Conservation (phyloP, 2,329 filamentous ascomycete species). For the Xenoacremonium recifei region DNA sequence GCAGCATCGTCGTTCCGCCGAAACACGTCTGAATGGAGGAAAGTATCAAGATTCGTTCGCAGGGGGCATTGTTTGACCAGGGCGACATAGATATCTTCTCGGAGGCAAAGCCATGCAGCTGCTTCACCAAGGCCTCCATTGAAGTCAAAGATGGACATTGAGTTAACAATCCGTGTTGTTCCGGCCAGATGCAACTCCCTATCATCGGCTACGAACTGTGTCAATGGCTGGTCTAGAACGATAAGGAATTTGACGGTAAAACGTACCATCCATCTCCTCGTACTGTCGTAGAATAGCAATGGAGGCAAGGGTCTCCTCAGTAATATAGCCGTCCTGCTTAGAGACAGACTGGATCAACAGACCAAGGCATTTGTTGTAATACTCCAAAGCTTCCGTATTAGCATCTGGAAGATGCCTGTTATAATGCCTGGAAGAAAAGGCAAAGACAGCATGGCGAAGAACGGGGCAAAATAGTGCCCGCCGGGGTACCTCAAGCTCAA, state of each 20-base stretch:
- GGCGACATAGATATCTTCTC: slow-evolving; percentile 17
- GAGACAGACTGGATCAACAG: slow-evolving; percentile 13
- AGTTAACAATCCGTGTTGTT: slow-evolving; percentile 17
- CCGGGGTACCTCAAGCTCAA: slow-evolving; percentile 15
- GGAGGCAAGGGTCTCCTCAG: slow-evolving; percentile 10
- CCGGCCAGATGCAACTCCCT: slow-evolving; percentile 15
- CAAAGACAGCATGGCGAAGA: slow-evolving; percentile 14
- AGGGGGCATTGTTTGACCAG: slow-evolving; percentile 13
- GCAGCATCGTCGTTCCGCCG: slow-evolving; percentile 10
- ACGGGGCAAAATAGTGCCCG: slow-evolving; percentile 13
- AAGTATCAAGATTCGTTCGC: slow-evolving; percentile 12
- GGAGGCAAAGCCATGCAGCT: slow-evolving; percentile 15
- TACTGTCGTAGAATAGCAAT: slow-evolving; percentile 12
- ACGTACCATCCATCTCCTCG: slow-evolving; percentile 14
- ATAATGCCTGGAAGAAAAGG: slow-evolving; percentile 13
- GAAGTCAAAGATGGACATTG: slow-evolving; percentile 17
- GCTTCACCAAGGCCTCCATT: slow-evolving; percentile 17
- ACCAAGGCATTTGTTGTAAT: slow-evolving; percentile 12
- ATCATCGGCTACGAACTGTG: slow-evolving; percentile 17
- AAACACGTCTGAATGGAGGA: slow-evolving; percentile 15
- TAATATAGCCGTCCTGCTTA: slow-evolving; percentile 9
- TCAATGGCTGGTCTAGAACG: too few species aligned
- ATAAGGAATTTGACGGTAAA: too few species aligned
- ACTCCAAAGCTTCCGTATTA: slow-evolving; percentile 10
- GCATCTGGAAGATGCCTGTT: slow-evolving; percentile 9